phyloP scores from a whole-genome alignment of 352 stramenopile genomes.

The Globisporangium nodosum region DNA sequence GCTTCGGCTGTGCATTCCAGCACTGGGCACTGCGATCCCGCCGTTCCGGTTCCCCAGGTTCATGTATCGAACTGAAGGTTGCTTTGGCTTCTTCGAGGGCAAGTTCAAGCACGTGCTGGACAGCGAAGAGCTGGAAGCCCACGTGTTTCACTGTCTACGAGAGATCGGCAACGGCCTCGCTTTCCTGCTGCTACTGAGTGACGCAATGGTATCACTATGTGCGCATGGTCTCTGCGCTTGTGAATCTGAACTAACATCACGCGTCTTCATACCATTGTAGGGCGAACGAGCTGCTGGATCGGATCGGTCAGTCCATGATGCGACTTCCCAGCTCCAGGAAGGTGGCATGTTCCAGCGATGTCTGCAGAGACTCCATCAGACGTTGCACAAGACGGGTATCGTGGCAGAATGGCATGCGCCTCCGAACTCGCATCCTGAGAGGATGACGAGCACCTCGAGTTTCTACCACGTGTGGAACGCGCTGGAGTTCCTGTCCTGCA shows the following conservation, averaged over 20 bases:
- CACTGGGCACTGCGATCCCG: slow-evolving; percentile 63
- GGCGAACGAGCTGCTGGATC: neutral
- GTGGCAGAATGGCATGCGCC: slow-evolving; percentile 31
- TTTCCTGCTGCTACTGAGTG: slow-evolving; percentile 44
- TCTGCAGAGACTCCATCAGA: slow-evolving; percentile 21
- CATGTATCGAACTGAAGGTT: slow-evolving; percentile 37
- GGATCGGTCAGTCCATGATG: no score
- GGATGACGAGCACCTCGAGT: slow-evolving; percentile 32
- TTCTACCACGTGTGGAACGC: slow-evolving; percentile 65
- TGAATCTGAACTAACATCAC: neutral
- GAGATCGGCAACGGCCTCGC: slow-evolving; percentile 74
- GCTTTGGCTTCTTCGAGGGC: slow-evolving; percentile 77
- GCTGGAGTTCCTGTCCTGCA: slow-evolving; percentile 59
- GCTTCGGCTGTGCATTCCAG: slow-evolving; percentile 61
- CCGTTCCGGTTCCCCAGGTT: slow-evolving; percentile 67
- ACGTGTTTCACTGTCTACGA: slow-evolving; percentile 81
- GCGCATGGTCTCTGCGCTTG: neutral
- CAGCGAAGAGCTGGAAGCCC: slow-evolving; percentile 67
- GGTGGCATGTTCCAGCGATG: slow-evolving; percentile 8
- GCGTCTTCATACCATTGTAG: neutral
- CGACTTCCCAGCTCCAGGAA: neutral
- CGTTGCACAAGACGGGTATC: slow-evolving; percentile 29
- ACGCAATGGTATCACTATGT: slow-evolving; percentile 22
- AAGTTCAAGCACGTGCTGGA: slow-evolving; percentile 80
- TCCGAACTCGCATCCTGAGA: slow-evolving; percentile 30